A percentile compares a stretch with the other conserved stretches of the same genome.
phyloP scores from a whole-genome alignment of 805 yeast genomes.

The Candida succiphila region DNA sequence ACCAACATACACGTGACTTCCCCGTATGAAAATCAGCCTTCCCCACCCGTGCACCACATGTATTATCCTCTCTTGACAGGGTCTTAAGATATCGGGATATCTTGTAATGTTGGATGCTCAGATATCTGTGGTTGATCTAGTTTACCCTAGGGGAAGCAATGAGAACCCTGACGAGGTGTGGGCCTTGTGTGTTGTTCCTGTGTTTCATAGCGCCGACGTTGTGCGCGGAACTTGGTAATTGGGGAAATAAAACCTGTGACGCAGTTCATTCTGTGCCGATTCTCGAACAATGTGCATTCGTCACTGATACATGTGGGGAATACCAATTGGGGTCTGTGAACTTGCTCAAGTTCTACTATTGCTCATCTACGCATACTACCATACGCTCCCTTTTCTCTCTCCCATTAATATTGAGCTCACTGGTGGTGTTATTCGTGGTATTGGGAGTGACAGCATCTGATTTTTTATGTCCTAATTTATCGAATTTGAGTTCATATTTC shows the following conservation, averaged over 20 bases:
- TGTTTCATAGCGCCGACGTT: no score
- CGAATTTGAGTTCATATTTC: conserved; percentile 53
- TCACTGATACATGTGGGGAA: conserved; percentile 14
- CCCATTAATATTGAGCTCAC: conserved; percentile 10
- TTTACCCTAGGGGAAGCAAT: no score
- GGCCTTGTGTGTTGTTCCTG: no score
- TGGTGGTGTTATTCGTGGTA: conserved; percentile 41
- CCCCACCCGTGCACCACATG: no score
- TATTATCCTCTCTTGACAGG: no score
- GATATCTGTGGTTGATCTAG: no score
- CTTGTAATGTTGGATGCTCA: no score
- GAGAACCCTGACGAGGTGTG: no score
- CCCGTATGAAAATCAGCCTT: no score
- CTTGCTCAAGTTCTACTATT: conserved; percentile 21
- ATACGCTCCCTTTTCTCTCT: conserved; percentile 10
- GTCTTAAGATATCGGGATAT: no score
- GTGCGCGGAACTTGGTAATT: no score
- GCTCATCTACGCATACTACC: conserved; percentile 8
- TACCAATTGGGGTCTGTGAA: conserved; percentile 18
- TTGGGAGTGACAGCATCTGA: conserved; percentile 81
- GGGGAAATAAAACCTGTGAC: conserved; percentile 7
- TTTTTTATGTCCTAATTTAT: conserved; percentile 72
- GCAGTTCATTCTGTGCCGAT: conserved; percentile 10
- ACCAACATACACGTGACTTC: no score
- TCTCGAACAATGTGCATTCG: conserved; percentile 20